Evolutionary conservation across 257 asterid genomes (phyloP).

Genomic region (Dorcoceras hygrometricum): DNA sequence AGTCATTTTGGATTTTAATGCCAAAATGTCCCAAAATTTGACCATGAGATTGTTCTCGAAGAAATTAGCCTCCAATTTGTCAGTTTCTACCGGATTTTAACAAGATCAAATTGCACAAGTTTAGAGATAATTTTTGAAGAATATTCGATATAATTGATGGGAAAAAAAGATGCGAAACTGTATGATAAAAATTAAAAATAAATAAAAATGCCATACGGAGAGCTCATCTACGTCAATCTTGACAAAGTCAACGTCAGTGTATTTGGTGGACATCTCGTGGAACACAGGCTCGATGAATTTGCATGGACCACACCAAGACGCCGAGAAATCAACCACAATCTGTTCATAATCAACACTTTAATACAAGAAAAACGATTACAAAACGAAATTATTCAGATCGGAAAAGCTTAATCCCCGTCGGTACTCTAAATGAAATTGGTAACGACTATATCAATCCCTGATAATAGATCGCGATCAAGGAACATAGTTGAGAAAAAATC

Average conservation of each 20-base stretch:
- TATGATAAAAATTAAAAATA: neutral
- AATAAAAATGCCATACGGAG: conserved; percentile 38
- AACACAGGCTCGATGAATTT: conserved; percentile 69
- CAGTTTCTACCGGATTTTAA: too few species aligned
- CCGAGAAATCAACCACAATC: conserved; percentile 88
- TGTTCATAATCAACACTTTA: conserved; percentile 25
- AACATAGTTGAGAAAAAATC: neutral
- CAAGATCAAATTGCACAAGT: too few species aligned
- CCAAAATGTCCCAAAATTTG: too few species aligned
- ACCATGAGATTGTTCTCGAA: too few species aligned
- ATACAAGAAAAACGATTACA: neutral
- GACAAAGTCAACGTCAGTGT: conserved; percentile 64
- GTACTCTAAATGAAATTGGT: neutral
- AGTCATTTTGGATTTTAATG: too few species aligned
- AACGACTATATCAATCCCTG: neutral
- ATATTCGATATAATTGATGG: too few species aligned
- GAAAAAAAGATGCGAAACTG: too few species aligned
- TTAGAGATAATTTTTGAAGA: too few species aligned
- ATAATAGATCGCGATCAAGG: neutral
- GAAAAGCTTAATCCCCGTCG: neutral
- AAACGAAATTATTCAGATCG: conserved; percentile 26
- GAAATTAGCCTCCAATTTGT: neutral
- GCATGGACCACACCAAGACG: conserved; percentile 97
- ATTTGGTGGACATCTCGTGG: conserved; percentile 50
- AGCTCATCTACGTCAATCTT: conserved; percentile 88